phyloP scores from a whole-genome alignment of 306 rosid species.

The Malus sieversii region DNA sequence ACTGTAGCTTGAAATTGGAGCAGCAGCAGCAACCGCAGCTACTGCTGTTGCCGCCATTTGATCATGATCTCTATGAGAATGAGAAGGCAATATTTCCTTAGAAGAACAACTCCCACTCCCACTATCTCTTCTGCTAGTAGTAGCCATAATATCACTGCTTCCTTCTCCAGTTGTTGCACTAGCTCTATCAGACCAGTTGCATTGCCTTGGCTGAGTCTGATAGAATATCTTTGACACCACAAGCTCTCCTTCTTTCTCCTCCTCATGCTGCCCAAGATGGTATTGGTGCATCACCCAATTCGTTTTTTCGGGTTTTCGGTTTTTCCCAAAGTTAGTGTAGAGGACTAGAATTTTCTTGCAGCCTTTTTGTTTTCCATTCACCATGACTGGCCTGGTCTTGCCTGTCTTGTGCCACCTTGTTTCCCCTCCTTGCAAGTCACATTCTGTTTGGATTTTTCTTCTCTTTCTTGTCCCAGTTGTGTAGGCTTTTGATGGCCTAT shows the following conservation, averaged over 20 bases:
- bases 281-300: slow-evolving; percentile 99
- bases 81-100: slow-evolving; percentile 32
- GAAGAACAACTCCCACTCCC: slow-evolving; percentile 75
- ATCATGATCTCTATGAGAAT: slow-evolving; percentile 29
- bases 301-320: slow-evolving; percentile 87
- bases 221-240: slow-evolving; percentile 91
- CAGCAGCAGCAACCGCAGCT: slow-evolving; percentile 21
- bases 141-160: slow-evolving; percentile 23
- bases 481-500: slow-evolving; percentile 93
- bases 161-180: slow-evolving; percentile 39
- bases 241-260: slow-evolving; percentile 91
- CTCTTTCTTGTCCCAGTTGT: slow-evolving; percentile 99
- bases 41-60: slow-evolving; percentile 28
- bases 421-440: slow-evolving; percentile 78
- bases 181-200: slow-evolving; percentile 67
- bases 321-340: slow-evolving; percentile 90
- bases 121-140: slow-evolving; percentile 38
- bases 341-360: slow-evolving; percentile 93
- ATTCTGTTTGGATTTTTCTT: slow-evolving; percentile 81
- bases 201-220: slow-evolving; percentile 94
- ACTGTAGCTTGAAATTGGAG: slow-evolving; percentile 36
- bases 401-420: slow-evolving; percentile 99
- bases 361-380: slow-evolving; percentile 80
- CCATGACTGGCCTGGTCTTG: slow-evolving; percentile 83
- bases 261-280: slow-evolving; percentile 82